Base-by-base conservation (phyloP, 2,329 filamentous ascomycete genomes). In the Fusarium pseudograminearum region DNA sequence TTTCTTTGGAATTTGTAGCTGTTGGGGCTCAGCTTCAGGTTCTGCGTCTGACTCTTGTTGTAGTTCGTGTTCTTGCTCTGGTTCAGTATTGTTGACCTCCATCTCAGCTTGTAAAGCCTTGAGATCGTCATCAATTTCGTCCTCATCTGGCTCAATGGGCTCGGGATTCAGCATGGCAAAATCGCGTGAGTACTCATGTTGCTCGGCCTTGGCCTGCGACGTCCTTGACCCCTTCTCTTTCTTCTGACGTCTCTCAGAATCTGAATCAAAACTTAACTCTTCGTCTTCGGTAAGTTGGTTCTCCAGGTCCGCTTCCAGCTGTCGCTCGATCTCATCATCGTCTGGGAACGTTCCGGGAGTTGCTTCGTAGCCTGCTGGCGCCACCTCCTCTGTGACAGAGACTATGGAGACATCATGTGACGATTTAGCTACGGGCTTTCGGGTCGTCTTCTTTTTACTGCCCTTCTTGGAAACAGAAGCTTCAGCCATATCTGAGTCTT, bases 321-420 rank as follows among this genome's bases (percentile, higher is more conserved):
- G 87, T 24, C 86, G 85, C 53, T 93, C 89, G 38, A 92, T 85
- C 67, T 91, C 90, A 3, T 89, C 86, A 64, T 92, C 89, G 57
- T 88, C 83, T 0, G 86, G 85, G 14, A 86, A 78, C 7, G 78
- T 78, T 18, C 79, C 79, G n/a, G 82, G 74, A 7, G 80, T 77
- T 5, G 74, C 76, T 36, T 76, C 76, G 7, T 81, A 61, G 3
- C 87, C 85, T 31, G 81, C 79, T 34, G 83, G 84, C 2, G 87
- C 86, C 24, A 82, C 79, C 18, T 85, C 85, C 2, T 87, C 86
- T 34, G 82, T 77, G 26, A 84, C 83, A 4, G 88, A 89, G 3
- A 77, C 77, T 22, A 84, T 83, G 4, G 88, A 89, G 4, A 76
- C 70, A 28, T 77, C 76, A 51, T 74, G 74, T 14, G 71, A 68